Percentiles rank a stretch among this genome's conserved stretches.
Conservation (phyloP, 441 rosid genomes). For the Gossypium gossypioides region DNA sequence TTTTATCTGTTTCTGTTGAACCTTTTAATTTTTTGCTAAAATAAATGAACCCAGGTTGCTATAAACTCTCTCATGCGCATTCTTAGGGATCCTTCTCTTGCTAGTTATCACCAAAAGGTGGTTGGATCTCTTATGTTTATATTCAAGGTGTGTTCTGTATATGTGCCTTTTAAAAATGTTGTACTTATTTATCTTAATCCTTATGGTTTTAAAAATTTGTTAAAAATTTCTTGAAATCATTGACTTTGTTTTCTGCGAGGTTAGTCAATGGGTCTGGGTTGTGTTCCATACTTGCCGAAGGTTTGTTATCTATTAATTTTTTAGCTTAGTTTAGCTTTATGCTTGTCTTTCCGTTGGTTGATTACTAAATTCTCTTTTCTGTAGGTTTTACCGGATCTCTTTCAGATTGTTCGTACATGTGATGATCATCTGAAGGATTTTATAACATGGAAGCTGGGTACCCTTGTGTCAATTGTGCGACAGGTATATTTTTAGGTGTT, state of each 20-base stretch:
- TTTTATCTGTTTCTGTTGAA: background rate
- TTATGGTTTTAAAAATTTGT: background rate
- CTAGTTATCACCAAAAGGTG: conserved; percentile 97
- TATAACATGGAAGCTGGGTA: conserved; percentile 97
- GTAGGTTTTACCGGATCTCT: conserved; percentile 97
- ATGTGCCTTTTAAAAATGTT: background rate
- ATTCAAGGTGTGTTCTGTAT: conserved; percentile 58
- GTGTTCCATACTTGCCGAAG: conserved; percentile 97
- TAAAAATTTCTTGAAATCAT: conserved; percentile 7
- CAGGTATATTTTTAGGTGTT: conserved; percentile 50
- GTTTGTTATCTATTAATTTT: conserved; percentile 35
- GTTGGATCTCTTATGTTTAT: conserved; percentile 96
- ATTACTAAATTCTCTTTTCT: conserved; percentile 6
- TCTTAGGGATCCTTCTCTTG: conserved; percentile 95
- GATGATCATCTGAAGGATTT: conserved; percentile 93
- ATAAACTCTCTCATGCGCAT: conserved; percentile 95
- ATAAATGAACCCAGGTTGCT: conserved; percentile 62
- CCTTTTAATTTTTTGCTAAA: background rate
- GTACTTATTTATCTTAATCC: background rate
- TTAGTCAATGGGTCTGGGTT: conserved; percentile 98
- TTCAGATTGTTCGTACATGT: conserved; percentile 82
- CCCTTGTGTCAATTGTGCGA: conserved; percentile 92
- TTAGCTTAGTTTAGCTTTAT: background rate
- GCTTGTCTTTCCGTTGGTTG: background rate
- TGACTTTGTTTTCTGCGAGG: conserved; percentile 37